A percentile compares a stretch with the other conserved stretches of the same genome.
Conservation (phyloP, 1,139 yeast genomes). For the Barnettozyma hawaiiensis region DNA sequence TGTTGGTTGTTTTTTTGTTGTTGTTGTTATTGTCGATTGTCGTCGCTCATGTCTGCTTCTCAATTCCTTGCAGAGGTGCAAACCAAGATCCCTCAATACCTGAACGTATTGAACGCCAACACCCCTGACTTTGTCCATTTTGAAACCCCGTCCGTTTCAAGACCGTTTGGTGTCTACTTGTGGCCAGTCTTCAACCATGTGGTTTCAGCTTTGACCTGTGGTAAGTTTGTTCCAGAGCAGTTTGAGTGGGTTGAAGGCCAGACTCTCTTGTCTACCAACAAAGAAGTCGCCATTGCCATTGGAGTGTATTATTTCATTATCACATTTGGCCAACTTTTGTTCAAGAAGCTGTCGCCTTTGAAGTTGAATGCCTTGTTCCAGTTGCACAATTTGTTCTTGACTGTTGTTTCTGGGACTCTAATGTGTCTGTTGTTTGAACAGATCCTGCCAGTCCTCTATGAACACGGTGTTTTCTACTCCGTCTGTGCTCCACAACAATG, state of each 20-base stretch:
- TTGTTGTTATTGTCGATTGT: too few relatives aligned
- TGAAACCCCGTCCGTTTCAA: constrained; percentile 55
- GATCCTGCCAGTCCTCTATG: constrained; percentile 69
- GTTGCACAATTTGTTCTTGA: constrained; percentile 75
- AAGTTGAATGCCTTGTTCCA: constrained; percentile 70
- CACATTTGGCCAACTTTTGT: constrained; percentile 71
- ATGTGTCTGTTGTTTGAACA: constrained; percentile 76
- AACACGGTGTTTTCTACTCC: constrained; percentile 79
- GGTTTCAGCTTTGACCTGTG: constrained; percentile 26
- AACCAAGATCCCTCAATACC: constrained; percentile 18
- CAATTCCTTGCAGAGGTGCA: constrained; percentile 16
- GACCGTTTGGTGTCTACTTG: constrained; percentile 84
- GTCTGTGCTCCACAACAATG: constrained; percentile 78
- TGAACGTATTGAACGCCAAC: constrained; percentile 16
- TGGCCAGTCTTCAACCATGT: constrained; percentile 79
- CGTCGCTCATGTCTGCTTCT: constrained; percentile 8
- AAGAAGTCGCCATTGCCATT: constrained; percentile 58
- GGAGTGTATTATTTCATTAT: constrained; percentile 69
- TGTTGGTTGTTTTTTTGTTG: too few relatives aligned
- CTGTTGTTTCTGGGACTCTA: constrained; percentile 61
- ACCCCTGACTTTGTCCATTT: constrained; percentile 23
- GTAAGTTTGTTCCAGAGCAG: constrained; percentile 48
- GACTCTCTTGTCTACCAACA: constrained; percentile 66
- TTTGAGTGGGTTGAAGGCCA: constrained; percentile 63
- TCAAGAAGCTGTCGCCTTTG: constrained; percentile 57